These are phyloP conservation scores for Carex parvula DNA, from an alignment of 176 grass and related monocot species.

Conservation along the genomic window DNA sequence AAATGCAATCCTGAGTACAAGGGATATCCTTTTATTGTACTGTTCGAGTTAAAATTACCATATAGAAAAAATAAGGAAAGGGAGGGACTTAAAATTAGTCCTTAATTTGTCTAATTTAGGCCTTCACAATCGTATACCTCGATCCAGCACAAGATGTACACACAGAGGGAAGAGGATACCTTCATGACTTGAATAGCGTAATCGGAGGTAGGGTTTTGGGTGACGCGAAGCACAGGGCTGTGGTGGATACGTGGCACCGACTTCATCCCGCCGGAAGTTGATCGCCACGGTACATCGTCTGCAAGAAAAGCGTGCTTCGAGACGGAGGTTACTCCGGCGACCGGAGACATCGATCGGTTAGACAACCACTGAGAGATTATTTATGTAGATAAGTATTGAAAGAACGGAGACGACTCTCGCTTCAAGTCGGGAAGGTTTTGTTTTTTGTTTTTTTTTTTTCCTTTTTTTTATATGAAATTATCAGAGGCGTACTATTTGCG, in stretches of 20 bases:
- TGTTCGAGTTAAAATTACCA: not conserved
- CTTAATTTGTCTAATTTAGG: not conserved
- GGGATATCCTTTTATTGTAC: not conserved
- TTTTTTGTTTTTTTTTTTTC: not conserved
- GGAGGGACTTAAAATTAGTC: not conserved
- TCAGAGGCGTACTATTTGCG: constrained; percentile 7
- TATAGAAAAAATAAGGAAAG: not conserved
- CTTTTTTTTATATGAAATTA: not conserved
- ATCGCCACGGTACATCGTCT: constrained; percentile 91
- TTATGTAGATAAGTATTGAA: constrained; percentile 14
- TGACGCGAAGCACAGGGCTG: constrained; percentile 59
- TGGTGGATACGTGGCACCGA: constrained; percentile 82
- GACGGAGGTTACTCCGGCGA: constrained; percentile 31
- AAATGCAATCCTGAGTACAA: constrained; percentile 23
- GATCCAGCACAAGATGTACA: not conserved
- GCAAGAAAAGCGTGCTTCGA: constrained; percentile 63
- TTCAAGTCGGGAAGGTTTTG: not conserved
- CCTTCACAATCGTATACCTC: not conserved
- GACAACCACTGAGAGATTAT: not conserved
- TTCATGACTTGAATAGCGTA: constrained; percentile 95
- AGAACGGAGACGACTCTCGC: not conserved
- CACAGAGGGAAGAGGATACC: constrained; percentile 29
- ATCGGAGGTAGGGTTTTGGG: constrained; percentile 47
- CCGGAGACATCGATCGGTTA: constrained; percentile 35
- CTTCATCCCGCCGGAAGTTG: constrained; percentile 36